A percentile compares a stretch with the other conserved stretches of the same genome.
Conservation (phyloP, 148 eudicot species). For the Simmondsia chinensis region DNA sequence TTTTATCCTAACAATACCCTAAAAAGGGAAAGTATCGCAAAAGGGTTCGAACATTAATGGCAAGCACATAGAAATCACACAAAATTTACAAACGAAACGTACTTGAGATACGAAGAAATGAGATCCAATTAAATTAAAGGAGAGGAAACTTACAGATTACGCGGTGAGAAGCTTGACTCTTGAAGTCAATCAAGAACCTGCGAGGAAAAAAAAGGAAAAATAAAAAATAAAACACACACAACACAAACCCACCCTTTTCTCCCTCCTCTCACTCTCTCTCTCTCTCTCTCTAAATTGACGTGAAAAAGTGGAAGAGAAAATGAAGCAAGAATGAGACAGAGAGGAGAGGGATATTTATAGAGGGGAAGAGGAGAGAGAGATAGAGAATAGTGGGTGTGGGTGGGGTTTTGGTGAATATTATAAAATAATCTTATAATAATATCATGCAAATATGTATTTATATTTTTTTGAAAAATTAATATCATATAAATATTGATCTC, state of each 20-base stretch:
- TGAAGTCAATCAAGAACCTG: constrained; percentile 17
- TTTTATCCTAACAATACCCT: no score
- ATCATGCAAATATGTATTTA: constrained; percentile 1
- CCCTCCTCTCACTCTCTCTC: constrained; percentile 7
- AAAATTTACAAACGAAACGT: no score
- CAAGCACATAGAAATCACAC: no score
- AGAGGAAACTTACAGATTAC: constrained; percentile 7
- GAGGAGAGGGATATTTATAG: constrained; percentile 30
- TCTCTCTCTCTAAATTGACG: not conserved
- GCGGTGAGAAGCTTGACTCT: constrained; percentile 8
- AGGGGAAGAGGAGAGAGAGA: constrained; percentile 10
- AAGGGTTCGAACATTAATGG: no score
- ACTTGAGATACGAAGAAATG: no score
- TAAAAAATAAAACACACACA: not conserved
- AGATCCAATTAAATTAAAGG: not conserved
- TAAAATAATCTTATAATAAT: constrained; percentile 19
- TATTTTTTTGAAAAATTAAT: not conserved
- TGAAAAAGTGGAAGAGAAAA: not conserved
- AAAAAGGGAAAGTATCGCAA: no score
- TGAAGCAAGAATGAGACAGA: not conserved
- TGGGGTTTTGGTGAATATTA: constrained; percentile 27
- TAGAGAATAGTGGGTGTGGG: constrained; percentile 11
- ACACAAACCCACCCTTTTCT: not conserved
- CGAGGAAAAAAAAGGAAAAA: constrained; percentile 8
- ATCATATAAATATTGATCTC: no score